These are phyloP conservation scores for Annulohypoxylon moriforme DNA, from an alignment of 495 filamentous ascomycete species.

Conservation along the genomic window DNA sequence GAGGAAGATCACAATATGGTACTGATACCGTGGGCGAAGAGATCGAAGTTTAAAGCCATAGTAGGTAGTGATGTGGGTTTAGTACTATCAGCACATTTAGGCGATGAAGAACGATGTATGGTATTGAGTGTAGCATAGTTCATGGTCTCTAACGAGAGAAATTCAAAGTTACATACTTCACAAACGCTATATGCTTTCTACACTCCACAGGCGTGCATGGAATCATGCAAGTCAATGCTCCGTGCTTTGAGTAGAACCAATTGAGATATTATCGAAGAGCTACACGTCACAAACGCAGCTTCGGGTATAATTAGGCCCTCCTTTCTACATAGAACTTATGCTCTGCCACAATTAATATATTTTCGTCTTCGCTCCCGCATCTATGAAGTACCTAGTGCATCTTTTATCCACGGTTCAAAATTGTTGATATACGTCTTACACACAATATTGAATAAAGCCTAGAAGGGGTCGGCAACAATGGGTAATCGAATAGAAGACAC, in stretches of 20 bases:
- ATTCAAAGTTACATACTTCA: neutral
- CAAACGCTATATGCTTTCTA: neutral
- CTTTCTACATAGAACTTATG: neutral
- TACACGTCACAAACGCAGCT: constrained; percentile 1
- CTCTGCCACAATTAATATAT: neutral
- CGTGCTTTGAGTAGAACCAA: constrained; percentile 7
- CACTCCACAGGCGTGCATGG: constrained; percentile 25
- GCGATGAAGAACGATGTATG: neutral
- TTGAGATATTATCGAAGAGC: neutral
- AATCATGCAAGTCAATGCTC: constrained; percentile 12
- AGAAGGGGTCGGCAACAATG: too few species aligned
- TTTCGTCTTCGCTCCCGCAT: neutral
- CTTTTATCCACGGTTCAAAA: neutral
- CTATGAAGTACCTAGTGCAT: neutral
- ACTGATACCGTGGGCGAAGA: neutral
- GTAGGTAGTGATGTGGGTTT: neutral
- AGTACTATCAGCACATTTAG: neutral
- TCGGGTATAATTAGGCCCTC: neutral
- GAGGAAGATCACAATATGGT: constrained; percentile 21
- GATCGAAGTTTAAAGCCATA: neutral
- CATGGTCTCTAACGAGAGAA: neutral
- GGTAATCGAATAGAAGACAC: too few species aligned
- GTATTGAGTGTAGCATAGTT: neutral
- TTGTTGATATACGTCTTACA: neutral
- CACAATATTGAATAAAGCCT: too few species aligned